Evolutionary conservation across 257 asterid genomes (phyloP).

Genomic region (Euphrasia confusa): DNA sequence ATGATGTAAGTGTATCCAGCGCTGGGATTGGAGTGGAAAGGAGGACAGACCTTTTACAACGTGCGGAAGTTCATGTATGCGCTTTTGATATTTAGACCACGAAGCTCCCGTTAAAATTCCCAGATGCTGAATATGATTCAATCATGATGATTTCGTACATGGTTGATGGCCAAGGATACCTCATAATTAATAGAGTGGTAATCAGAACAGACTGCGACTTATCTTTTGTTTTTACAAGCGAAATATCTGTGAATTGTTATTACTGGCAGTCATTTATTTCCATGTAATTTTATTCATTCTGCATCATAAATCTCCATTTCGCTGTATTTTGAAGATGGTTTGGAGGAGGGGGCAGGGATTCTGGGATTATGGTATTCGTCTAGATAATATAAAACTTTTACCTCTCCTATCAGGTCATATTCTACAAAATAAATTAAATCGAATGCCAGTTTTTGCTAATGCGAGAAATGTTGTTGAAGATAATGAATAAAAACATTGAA

Average conservation of each 20-base stretch:
- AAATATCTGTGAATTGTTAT: constrained; percentile 4
- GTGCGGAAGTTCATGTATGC: constrained; percentile 97
- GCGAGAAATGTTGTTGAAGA: constrained; percentile 16
- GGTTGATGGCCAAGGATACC: constrained; percentile 98
- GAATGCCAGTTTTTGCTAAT: background rate
- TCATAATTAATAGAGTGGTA: constrained; percentile 92
- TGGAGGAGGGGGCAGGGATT: background rate
- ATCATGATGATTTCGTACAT: constrained; percentile 98
- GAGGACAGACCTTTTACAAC: constrained; percentile 90
- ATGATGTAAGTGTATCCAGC: constrained; percentile 79
- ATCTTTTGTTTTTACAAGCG: constrained; percentile 16
- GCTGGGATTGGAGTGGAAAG: constrained; percentile 63
- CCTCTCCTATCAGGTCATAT: background rate
- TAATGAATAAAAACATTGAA: background rate
- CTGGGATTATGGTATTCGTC: background rate
- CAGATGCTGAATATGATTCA: constrained; percentile 95
- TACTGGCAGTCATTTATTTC: constrained; percentile 11
- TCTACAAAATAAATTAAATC: background rate
- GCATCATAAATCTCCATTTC: constrained; percentile 5
- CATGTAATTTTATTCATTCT: constrained; percentile 16
- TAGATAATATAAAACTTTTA: background rate
- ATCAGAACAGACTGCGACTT: constrained; percentile 9
- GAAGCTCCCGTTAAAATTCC: constrained; percentile 94
- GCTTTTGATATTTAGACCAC: constrained; percentile 99
- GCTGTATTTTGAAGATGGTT: constrained; percentile 1